Conservation (phyloP, 2,329 filamentous ascomycete species). For the Colletotrichum tofieldiae region DNA sequence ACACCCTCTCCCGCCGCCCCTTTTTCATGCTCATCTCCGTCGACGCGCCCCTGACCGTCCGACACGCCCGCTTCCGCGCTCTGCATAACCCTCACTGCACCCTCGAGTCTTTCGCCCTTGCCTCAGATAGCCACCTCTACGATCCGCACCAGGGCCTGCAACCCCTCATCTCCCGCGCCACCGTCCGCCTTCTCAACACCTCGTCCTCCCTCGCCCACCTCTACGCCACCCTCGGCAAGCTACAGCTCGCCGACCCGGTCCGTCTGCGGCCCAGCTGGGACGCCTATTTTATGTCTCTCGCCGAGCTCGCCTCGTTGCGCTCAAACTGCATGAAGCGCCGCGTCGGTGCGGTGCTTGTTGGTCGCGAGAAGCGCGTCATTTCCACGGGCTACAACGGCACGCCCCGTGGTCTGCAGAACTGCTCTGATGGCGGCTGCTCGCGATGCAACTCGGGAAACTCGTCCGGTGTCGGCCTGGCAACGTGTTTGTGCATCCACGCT, state of each 20-base stretch:
- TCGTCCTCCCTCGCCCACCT: slow-evolving; percentile 80
- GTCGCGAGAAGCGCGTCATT: slow-evolving; percentile 85
- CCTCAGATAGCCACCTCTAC: slow-evolving; percentile 84
- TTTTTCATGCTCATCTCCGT: slow-evolving; percentile 96
- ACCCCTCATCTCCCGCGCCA: slow-evolving; percentile 84
- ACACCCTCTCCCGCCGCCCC: slow-evolving; percentile 83
- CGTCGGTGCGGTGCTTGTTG: slow-evolving; percentile 93
- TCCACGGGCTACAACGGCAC: slow-evolving; percentile 98
- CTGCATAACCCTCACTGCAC: slow-evolving; percentile 53
- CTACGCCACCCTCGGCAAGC: slow-evolving; percentile 78
- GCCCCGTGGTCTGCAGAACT: slow-evolving; percentile 90
- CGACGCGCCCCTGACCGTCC: slow-evolving; percentile 87
- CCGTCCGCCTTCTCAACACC: slow-evolving; percentile 90
- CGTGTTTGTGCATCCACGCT: slow-evolving; percentile 96
- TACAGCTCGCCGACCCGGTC: slow-evolving; percentile 84
- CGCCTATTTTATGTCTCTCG: slow-evolving; percentile 98
- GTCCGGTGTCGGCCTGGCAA: slow-evolving; percentile 81
- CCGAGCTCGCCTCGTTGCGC: slow-evolving; percentile 88
- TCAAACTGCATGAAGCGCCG: slow-evolving; percentile 99
- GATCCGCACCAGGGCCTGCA: slow-evolving; percentile 75
- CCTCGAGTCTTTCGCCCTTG: slow-evolving; percentile 70
- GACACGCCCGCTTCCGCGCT: slow-evolving; percentile 84
- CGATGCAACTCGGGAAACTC: slow-evolving; percentile 85
- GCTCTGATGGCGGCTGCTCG: slow-evolving; percentile 90
- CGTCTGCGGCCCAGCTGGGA: slow-evolving; percentile 94